Evolutionary conservation across 1,284 basidiomycete genomes (phyloP).

Genomic region (Heliocybe sulcata): DNA sequence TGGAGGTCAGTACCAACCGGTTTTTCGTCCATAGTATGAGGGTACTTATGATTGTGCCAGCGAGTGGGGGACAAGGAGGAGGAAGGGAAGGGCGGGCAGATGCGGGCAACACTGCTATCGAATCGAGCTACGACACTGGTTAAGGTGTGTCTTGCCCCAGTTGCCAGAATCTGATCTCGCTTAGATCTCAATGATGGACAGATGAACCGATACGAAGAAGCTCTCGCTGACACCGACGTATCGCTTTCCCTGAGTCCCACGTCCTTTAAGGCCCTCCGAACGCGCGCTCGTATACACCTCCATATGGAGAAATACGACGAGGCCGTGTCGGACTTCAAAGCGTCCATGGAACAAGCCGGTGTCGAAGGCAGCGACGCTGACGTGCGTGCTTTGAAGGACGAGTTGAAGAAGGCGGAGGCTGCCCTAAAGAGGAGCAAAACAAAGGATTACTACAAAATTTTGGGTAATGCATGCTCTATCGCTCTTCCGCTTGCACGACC

Average conservation of each 20-base stretch:
- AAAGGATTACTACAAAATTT: constrained; percentile 80
- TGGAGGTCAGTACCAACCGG: constrained; percentile 39
- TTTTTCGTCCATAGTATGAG: background rate
- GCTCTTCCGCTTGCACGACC: background rate
- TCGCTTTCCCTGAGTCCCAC: constrained; percentile 58
- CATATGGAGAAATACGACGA: constrained; percentile 72
- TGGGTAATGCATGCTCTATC: constrained; percentile 26
- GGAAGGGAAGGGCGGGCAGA: constrained; percentile 68
- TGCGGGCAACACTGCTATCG: constrained; percentile 73
- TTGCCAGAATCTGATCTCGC: background rate
- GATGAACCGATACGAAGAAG: constrained; percentile 59
- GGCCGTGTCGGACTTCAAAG: constrained; percentile 71
- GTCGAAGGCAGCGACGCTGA: constrained; percentile 58
- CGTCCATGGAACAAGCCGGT: constrained; percentile 64
- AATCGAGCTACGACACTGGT: constrained; percentile 81
- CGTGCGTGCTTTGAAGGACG: constrained; percentile 50
- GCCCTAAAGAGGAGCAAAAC: constrained; percentile 78
- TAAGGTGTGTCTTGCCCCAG: constrained; percentile 40
- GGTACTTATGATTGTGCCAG: constrained; percentile 22
- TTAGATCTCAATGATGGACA: constrained; percentile 20
- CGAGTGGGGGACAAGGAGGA: constrained; percentile 54
- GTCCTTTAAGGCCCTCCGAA: constrained; percentile 82
- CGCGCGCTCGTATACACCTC: constrained; percentile 74
- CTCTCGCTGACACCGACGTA: constrained; percentile 63
- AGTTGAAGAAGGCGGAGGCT: constrained; percentile 73